Evolutionary conservation across 2,329 filamentous ascomycete species (phyloP).

Genomic region (Apiospora kogelbergensis): DNA sequence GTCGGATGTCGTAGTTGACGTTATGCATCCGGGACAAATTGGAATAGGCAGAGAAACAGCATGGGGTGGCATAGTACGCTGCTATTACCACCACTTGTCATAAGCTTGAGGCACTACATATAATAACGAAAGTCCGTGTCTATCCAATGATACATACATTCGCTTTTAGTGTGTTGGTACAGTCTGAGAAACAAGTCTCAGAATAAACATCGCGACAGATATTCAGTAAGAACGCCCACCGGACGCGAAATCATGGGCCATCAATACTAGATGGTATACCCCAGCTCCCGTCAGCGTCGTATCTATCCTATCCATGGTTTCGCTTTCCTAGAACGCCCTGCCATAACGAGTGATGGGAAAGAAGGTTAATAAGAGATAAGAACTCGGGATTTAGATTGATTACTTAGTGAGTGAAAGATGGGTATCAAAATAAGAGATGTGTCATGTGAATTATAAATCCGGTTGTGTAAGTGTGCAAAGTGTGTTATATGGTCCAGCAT

Average conservation of each 20-base stretch:
- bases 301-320: not conserved
- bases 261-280: not conserved
- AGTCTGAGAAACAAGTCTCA: not conserved
- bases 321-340: not conserved
- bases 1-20: too few relatives aligned
- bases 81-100: not conserved
- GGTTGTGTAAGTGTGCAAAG: not conserved
- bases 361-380: not conserved
- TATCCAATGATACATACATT: not conserved
- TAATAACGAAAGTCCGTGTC: not conserved
- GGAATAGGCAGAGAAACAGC: not conserved
- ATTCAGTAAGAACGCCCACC: not conserved
- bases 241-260: not conserved
- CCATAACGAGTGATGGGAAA: not conserved
- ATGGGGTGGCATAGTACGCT: not conserved
- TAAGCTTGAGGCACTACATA: not conserved
- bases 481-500: not conserved
- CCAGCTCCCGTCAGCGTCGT: not conserved
- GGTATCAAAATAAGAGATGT: not conserved
- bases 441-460: not conserved
- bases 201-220: not conserved
- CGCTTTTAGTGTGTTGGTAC: not conserved
- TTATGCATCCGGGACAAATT: not conserved
- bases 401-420: not conserved
- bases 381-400: not conserved